These are phyloP conservation scores for Curvularia verruculosa DNA, from an alignment of 2,329 filamentous ascomycete species.

Conservation along the genomic window DNA sequence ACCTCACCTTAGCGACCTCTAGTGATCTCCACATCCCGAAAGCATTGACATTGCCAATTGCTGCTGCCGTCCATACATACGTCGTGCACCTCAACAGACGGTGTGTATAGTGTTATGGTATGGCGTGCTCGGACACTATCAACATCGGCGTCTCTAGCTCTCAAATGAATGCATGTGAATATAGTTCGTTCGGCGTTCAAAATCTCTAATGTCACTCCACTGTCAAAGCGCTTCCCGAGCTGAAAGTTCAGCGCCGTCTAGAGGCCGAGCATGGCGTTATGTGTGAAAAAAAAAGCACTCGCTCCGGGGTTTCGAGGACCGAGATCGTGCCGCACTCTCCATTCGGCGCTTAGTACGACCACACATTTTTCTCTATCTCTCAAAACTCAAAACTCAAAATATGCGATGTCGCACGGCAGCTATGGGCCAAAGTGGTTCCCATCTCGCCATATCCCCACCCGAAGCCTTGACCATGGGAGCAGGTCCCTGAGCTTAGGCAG, in stretches of 20 bases:
- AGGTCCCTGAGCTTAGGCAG: not conserved
- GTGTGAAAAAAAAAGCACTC: not conserved
- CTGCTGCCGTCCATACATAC: not conserved
- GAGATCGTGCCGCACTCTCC: not conserved
- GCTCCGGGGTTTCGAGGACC: not conserved
- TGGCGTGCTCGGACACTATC: not conserved
- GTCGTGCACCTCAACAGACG: not conserved
- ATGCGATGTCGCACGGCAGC: not conserved
- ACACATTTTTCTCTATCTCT: not conserved
- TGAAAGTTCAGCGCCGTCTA: not conserved
- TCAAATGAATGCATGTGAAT: not conserved
- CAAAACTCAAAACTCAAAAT: not conserved
- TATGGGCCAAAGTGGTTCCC: not conserved
- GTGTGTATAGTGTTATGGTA: not conserved
- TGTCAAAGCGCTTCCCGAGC: not conserved
- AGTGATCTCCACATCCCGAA: not conserved
- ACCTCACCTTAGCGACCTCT: not conserved
- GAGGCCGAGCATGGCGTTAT: not conserved
- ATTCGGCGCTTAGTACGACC: not conserved
- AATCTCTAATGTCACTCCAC: not conserved
- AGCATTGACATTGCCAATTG: not conserved
- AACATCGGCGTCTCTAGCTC: not conserved
- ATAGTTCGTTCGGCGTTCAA: not conserved
- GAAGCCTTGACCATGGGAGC: not conserved
- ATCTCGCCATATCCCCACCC: not conserved